Percentiles rank a stretch among this genome's conserved stretches.
phyloP scores from a whole-genome alignment of 2,329 filamentous ascomycete genomes.

The Aspergillus intermedius region DNA sequence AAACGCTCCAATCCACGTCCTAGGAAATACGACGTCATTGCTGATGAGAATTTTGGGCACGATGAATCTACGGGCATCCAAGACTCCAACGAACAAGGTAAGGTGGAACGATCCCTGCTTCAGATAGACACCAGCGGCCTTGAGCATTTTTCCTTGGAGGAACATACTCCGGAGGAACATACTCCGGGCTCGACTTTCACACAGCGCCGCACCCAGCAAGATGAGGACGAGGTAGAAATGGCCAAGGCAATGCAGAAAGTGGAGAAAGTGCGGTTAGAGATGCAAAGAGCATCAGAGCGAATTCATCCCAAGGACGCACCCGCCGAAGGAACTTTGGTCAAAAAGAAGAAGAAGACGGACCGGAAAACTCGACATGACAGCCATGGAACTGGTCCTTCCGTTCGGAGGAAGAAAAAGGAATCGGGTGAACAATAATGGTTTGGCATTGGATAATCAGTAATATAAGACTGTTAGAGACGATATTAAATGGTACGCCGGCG shows the following conservation, averaged over 20 bases:
- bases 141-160: constrained; percentile 63
- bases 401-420: constrained; percentile 17
- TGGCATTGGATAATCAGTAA: background rate
- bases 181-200: constrained; percentile 11
- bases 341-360: constrained; percentile 50
- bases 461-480: too few species aligned
- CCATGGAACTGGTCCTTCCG: background rate
- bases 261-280: constrained; percentile 76
- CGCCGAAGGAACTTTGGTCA: constrained; percentile 44
- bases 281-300: constrained; percentile 53
- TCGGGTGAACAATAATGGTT: constrained; percentile 2
- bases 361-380: constrained; percentile 2
- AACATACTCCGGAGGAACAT: constrained; percentile 36
- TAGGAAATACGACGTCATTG: constrained; percentile 61
- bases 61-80: constrained; percentile 38
- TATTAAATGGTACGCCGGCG: too few species aligned
- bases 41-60: constrained; percentile 63
- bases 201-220: constrained; percentile 55
- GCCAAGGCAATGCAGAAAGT: constrained; percentile 80
- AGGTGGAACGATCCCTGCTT: constrained; percentile 60
- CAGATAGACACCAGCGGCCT: constrained; percentile 84
- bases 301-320: constrained; percentile 44
- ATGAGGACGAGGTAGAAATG: constrained; percentile 83
- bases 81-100: constrained; percentile 17
- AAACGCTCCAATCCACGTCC: constrained; percentile 38